Evolutionary conservation across 2,329 filamentous ascomycete species (phyloP).

Genomic region (Ophiostoma quercus): DNA sequence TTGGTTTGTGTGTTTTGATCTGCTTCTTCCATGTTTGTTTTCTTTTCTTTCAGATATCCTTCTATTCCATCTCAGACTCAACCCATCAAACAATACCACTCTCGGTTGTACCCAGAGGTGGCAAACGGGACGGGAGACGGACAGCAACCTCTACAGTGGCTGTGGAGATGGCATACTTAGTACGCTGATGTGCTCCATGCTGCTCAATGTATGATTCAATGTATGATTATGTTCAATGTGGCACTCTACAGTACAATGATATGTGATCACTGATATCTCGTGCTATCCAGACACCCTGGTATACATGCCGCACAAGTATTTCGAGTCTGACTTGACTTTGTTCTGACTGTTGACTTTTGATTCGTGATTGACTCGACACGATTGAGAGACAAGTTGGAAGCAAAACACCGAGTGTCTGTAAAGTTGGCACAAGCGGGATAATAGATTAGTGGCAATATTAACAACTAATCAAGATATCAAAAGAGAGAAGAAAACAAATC

Average conservation of each 20-base stretch:
- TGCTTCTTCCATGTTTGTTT: not conserved
- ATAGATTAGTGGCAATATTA: too few relatives aligned
- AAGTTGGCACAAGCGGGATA: not conserved
- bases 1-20: too few relatives aligned
- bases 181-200: not conserved
- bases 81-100: not conserved
- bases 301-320: not conserved
- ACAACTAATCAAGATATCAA: too few relatives aligned
- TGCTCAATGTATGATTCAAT: too few relatives aligned
- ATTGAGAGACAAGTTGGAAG: not conserved
- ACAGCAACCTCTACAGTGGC: not conserved
- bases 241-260: not conserved
- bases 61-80: not conserved
- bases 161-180: not conserved
- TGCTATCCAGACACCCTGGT: not conserved
- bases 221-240: too few relatives aligned
- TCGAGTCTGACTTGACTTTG: not conserved
- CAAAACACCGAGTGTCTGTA: not conserved
- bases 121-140: slow-evolving; percentile 8
- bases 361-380: too few relatives aligned
- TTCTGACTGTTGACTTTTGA: too few relatives aligned
- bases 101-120: not conserved
- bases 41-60: not conserved
- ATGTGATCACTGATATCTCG: not conserved
- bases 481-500: too few relatives aligned